Conservation (phyloP, 2,329 filamentous ascomycete genomes). For the Aureobasidium sp. region DNA sequence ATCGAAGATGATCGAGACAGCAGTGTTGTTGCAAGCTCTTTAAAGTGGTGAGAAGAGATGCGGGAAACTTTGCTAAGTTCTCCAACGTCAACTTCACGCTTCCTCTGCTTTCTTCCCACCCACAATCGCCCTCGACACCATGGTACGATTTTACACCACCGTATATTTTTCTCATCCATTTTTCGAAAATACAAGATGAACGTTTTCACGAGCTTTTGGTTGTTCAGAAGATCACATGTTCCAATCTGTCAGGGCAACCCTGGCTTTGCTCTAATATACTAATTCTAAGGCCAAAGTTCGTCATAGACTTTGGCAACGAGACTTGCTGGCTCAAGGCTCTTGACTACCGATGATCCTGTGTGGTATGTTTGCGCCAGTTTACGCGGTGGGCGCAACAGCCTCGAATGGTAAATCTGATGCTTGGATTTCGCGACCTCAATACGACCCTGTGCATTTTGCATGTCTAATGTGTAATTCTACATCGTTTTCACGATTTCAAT, state of each 20-base stretch:
- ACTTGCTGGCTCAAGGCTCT: not conserved
- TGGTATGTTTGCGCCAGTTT: not conserved
- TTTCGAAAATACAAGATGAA: no score
- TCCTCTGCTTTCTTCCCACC: not conserved
- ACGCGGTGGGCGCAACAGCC: not conserved
- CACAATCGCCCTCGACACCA: no score
- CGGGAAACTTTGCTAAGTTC: not conserved
- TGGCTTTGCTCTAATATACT: not conserved
- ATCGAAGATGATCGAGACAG: not conserved
- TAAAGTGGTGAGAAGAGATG: no score
- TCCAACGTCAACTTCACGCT: not conserved
- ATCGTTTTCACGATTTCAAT: not conserved
- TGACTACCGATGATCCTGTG: not conserved
- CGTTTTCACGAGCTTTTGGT: no score
- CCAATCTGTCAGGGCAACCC: not conserved
- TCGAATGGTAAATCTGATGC: not conserved
- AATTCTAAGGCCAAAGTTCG: not conserved
- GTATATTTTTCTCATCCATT: no score
- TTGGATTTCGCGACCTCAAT: not conserved
- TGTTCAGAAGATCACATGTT: no score
- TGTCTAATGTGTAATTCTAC: no score
- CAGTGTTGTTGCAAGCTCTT: not conserved
- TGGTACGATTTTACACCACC: no score
- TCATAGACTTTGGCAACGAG: not conserved
- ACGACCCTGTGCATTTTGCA: not conserved